Percentiles rank a stretch among this genome's conserved stretches.
These are phyloP conservation scores for Carpinus fangiana DNA, from an alignment of 306 rosid genomes.

Conservation along the genomic window DNA sequence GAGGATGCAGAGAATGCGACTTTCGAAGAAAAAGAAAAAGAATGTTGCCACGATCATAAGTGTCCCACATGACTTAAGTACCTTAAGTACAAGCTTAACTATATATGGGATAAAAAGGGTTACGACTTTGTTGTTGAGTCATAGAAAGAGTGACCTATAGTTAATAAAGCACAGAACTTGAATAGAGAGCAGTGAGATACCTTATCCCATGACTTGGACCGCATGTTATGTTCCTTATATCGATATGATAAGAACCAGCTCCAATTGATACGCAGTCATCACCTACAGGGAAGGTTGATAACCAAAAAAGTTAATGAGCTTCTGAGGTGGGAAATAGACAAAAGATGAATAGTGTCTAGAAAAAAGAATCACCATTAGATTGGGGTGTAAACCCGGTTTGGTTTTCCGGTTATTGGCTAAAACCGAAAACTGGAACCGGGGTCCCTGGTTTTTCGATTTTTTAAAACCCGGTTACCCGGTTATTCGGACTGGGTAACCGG, in stretches of 20 bases:
- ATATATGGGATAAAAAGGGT: not conserved
- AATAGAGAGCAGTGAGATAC: conserved; percentile 12
- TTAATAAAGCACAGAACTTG: not conserved
- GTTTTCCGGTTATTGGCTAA: too few species aligned
- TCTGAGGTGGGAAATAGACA: not conserved
- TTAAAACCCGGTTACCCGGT: too few species aligned
- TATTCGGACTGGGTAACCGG: too few species aligned
- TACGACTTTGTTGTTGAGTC: not conserved
- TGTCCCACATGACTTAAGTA: too few species aligned
- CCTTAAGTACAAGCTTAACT: too few species aligned
- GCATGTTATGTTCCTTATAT: conserved; percentile 49
- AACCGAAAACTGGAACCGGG: too few species aligned
- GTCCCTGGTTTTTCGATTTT: too few species aligned
- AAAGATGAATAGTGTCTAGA: not conserved
- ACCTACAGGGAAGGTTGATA: conserved; percentile 25
- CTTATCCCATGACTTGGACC: conserved; percentile 73
- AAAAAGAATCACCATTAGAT: conserved; percentile 33
- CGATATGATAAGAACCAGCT: conserved; percentile 49
- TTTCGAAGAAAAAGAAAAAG: too few species aligned
- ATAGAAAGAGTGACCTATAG: too few species aligned
- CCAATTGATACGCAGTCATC: conserved; percentile 68
- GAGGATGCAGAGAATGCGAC: not conserved
- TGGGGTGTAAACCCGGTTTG: not conserved
- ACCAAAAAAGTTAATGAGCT: not conserved
- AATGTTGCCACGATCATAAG: too few species aligned